Evolutionary conservation across 768 basidiomycete genomes (phyloP), one percentile per base, ranked within the genome.

Genomic region (Russula brevipes): DNA sequence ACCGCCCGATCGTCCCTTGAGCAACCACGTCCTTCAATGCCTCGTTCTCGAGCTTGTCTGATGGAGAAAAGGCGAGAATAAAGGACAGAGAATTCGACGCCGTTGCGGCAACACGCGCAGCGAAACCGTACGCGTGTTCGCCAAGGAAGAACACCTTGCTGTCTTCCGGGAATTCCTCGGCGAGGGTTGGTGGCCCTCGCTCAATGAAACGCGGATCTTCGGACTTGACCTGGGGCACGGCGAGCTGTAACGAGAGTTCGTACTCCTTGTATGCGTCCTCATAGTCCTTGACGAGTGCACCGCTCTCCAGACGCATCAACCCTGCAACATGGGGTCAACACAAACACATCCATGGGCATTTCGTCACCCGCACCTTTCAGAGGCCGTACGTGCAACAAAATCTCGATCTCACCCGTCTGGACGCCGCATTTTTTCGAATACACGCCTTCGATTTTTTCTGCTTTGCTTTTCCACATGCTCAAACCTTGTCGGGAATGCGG

Each of bases 111-210:
- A 99, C 92, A 69, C 94, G 90, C 0, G 95, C 94, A 14, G 96
- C 93, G 3, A 91, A 87, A n/a, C 97, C 97, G 70, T 96, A 99
- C 0, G 91, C 93, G 72, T 93, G 87, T 70, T 91, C 88, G 16
- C 96, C 95, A 7, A 98, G 81, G 85, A 98, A 98, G 76, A 99
- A 97, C 35, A 98, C 90, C 71, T 88, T 91, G 73, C 85, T 89
- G 0, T 89, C 91, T 0, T 84, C 85, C 0, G 95, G 94, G 76
- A 92, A 98, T 72, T 98, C 97, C 57, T 93, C 87, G 0, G 85
- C 80, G 36, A 98, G 75, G 0, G 91, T 86, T 0, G 92, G 89
- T 0, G 97, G 84, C 9, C 84, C 85, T 69, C 84, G 83, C 75
- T 98, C 97, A 49, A 91, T 60, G 73, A 82, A 91, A 35, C 90